phyloP scores from a whole-genome alignment of 2,329 filamentous ascomycete genomes.

The Hypocrella siamensis region DNA sequence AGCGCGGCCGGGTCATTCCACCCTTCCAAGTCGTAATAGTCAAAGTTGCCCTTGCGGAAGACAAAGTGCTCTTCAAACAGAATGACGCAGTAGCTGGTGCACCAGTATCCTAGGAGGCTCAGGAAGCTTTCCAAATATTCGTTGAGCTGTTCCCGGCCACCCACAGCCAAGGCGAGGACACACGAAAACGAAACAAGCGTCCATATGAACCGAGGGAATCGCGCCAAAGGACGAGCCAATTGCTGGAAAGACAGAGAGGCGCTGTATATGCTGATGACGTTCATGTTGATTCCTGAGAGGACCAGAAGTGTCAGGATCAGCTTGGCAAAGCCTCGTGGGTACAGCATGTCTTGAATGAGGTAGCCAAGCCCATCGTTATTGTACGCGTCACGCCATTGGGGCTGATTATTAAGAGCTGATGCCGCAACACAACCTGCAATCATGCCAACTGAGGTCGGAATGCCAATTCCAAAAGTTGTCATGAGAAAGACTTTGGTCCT shows the following conservation, averaged over 20 bases:
- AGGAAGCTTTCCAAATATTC: slow-evolving; percentile 27
- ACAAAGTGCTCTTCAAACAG: slow-evolving; percentile 25
- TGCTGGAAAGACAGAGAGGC: slow-evolving; percentile 24
- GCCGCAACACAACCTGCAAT: slow-evolving; percentile 25
- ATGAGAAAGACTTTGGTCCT: slow-evolving; percentile 30
- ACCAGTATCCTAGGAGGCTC: slow-evolving; percentile 29
- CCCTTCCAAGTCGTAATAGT: slow-evolving; percentile 23
- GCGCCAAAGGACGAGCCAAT: slow-evolving; percentile 16
- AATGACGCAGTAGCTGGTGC: slow-evolving; percentile 23
- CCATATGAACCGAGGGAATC: slow-evolving; percentile 25
- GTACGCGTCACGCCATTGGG: slow-evolving; percentile 23
- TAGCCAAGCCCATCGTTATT: slow-evolving; percentile 24
- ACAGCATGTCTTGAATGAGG: slow-evolving; percentile 26
- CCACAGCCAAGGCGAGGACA: slow-evolving; percentile 24
- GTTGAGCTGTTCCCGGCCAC: slow-evolving; percentile 22
- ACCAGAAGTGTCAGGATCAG: slow-evolving; percentile 21
- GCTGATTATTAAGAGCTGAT: slow-evolving; percentile 21
- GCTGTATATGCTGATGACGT: slow-evolving; percentile 22
- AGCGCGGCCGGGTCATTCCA: slow-evolving; percentile 27
- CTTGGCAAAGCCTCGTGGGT: slow-evolving; percentile 29
- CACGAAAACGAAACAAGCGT: slow-evolving; percentile 21
- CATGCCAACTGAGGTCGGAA: slow-evolving; percentile 34
- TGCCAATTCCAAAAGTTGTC: slow-evolving; percentile 28
- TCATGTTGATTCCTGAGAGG: slow-evolving; percentile 20
- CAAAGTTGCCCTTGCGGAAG: slow-evolving; percentile 23